phyloP scores from a whole-genome alignment of 1,284 basidiomycete species.

The Leccinum pallidistipes region DNA sequence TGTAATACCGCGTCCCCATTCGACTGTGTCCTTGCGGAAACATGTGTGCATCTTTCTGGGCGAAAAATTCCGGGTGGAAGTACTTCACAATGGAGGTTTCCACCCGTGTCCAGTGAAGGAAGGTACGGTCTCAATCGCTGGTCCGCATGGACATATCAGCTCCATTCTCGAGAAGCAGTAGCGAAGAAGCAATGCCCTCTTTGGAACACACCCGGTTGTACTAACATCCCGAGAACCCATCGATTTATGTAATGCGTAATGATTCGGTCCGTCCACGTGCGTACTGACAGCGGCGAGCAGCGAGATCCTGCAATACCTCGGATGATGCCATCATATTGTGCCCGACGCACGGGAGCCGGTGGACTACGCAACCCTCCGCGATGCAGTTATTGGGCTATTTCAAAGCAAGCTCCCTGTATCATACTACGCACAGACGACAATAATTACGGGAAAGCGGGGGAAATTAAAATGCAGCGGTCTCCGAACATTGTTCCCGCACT shows the following conservation, averaged over 20 bases:
- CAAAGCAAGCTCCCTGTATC: no score
- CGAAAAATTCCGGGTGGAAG: neutral
- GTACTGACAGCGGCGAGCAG: no score
- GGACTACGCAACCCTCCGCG: no score
- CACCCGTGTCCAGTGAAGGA: neutral
- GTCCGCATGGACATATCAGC: neutral
- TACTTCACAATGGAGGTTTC: neutral
- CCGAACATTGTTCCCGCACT: conserved; percentile 36
- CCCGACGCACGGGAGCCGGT: no score
- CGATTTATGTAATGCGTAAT: no score
- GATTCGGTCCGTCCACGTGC: no score
- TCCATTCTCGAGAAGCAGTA: neutral
- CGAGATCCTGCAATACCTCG: no score
- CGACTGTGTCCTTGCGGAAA: neutral
- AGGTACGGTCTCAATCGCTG: neutral
- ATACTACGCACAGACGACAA: no score
- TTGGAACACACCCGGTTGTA: neutral
- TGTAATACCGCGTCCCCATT: neutral
- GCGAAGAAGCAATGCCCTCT: neutral
- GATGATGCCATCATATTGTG: no score
- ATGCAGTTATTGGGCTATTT: no score
- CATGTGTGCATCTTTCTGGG: neutral
- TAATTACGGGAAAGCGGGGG: no score
- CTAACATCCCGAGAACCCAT: no score
- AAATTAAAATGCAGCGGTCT: conserved; percentile 23